These are phyloP conservation scores for Cucurbita pepo DNA, from an alignment of 306 rosid genomes.

Conservation along the genomic window DNA sequence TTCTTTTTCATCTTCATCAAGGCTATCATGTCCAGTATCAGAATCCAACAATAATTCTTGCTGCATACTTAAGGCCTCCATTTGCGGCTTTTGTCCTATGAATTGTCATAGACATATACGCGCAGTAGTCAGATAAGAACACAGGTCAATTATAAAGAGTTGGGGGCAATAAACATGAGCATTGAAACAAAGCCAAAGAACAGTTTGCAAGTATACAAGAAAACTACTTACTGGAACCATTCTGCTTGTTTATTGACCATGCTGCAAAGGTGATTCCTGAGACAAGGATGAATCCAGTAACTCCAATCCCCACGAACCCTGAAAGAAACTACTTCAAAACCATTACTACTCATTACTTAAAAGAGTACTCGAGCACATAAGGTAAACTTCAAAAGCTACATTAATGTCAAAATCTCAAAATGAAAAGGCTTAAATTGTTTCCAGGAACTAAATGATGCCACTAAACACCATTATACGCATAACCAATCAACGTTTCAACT, in stretches of 20 bases:
- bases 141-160: background rate
- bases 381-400: background rate
- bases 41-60: conserved; percentile 45
- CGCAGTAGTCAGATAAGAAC: background rate
- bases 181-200: background rate
- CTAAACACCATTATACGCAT: background rate
- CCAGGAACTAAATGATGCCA: background rate
- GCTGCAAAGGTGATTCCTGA: conserved; percentile 60
- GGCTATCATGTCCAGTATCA: conserved; percentile 27
- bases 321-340: conserved; percentile 61
- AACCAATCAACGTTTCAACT: background rate
- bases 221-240: conserved; percentile 38
- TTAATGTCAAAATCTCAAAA: background rate
- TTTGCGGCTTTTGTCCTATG: conserved; percentile 39
- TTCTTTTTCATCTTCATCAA: conserved; percentile 16
- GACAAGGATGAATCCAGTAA: conserved; percentile 62
- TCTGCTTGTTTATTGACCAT: conserved; percentile 42
- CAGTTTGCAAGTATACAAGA: background rate
- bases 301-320: conserved; percentile 74
- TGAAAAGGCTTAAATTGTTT: background rate
- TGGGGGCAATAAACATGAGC: background rate
- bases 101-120: conserved; percentile 9
- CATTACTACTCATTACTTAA: conserved; percentile 16
- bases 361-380: background rate
- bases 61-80: conserved; percentile 58